Evolutionary conservation across 2,329 filamentous ascomycete genomes (phyloP), one percentile per base, ranked within the genome.

Genomic region (Aspergillus ruber): DNA sequence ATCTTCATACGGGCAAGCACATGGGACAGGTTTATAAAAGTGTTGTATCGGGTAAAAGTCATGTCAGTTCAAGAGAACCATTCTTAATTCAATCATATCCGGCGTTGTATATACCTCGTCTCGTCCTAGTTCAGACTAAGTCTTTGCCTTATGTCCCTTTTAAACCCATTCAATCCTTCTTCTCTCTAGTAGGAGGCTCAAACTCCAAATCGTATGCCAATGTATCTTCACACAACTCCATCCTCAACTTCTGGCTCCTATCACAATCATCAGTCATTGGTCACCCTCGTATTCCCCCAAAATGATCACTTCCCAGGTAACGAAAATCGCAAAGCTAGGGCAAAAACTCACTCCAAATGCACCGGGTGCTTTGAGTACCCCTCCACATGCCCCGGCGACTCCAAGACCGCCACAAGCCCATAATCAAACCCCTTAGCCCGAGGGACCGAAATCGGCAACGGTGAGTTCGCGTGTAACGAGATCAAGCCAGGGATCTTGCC

Each of bases 331-430:
- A 20, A 20, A 20, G 20, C 20, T 20, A 20, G 15, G 33, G 13
- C 45, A 21, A 23, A 39, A 44, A 64, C 68, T 46, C 62, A 75
- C 72, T 68, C 65, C 48, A 69, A 49, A 60, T 76, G 74, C 23
- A 70, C 71, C 40, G 72, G 72, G 62, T 75, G 73, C 41, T 57
- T 57, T 3, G 69, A 71, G 62, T 75, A 76, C 8, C 60, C 63
- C 42, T 61, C 58, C 4, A 75, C 53, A 59, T 74, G 62, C 32
- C 70, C 70, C 3, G 65, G 50, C 38, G 67, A 69, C 51, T 75
- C 73, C 53, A 76, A 48, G 5, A 74, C 62, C 4, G 73, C 72
- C n/a, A 76, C 66, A 9, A 76, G 50, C 2, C 67, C 72, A 62
- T 73, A 65, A 56, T 75, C 59, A 47, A 68, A 76, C 1, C 73